Percentiles rank a stretch among this genome's conserved stretches.
Evolutionary conservation across 345 rosid genomes (phyloP).

Genomic region (Conringia planisiliqua): DNA sequence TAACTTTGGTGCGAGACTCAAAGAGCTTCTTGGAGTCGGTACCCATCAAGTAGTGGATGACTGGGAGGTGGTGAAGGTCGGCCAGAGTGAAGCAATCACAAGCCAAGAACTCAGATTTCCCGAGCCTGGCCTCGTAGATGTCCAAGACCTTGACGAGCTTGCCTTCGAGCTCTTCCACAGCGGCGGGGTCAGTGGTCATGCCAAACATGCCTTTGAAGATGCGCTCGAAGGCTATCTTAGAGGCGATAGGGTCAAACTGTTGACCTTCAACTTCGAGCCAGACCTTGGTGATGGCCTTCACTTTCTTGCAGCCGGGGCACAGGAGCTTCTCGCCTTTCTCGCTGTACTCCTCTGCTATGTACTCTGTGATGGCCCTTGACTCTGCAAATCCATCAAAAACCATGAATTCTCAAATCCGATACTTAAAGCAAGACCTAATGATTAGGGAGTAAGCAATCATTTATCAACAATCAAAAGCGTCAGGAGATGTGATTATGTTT

Average conservation of each 20-base stretch:
- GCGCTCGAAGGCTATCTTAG: constrained; percentile 27
- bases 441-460: no score
- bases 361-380: constrained; percentile 44
- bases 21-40: constrained; percentile 32
- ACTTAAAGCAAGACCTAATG: no score
- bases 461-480: not conserved
- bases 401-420: not conserved
- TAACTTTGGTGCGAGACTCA: constrained; percentile 22
- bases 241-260: constrained; percentile 33
- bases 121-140: constrained; percentile 44
- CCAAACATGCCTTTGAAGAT: constrained; percentile 37
- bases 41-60: constrained; percentile 37
- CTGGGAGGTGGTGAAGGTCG: constrained; percentile 43
- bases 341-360: constrained; percentile 37
- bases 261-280: constrained; percentile 54
- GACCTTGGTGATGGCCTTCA: constrained; percentile 7
- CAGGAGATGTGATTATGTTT: not conserved
- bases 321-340: constrained; percentile 30
- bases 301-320: constrained; percentile 24
- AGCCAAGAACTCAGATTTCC: constrained; percentile 32
- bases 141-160: constrained; percentile 45
- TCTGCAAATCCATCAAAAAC: constrained; percentile 18
- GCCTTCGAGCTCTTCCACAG: constrained; percentile 23
- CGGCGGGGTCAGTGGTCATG: constrained; percentile 27
- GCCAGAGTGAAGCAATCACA: constrained; percentile 49